phyloP scores from a whole-genome alignment of 163 green algal genomes.

The Picocystis sp. region DNA sequence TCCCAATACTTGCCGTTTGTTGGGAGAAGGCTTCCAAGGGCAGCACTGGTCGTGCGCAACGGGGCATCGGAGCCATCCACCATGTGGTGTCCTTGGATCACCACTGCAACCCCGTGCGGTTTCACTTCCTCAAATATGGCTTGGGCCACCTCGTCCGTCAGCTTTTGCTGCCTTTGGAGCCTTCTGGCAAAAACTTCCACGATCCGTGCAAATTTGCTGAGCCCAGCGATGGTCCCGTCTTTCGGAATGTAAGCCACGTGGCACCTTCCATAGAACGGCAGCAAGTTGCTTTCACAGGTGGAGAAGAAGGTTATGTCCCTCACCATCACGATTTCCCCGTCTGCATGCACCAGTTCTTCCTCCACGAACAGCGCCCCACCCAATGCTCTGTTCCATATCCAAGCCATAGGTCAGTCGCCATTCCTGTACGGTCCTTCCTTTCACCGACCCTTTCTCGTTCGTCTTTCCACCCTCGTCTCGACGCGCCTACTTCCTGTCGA shows the following conservation, averaged over 20 bases:
- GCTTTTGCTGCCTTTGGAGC: slow-evolving; percentile 44
- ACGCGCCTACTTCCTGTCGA: neutral
- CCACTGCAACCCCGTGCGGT: slow-evolving; percentile 33
- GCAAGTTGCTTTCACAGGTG: slow-evolving; percentile 43
- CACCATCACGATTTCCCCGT: slow-evolving; percentile 65
- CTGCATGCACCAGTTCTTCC: neutral
- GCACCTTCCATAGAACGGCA: slow-evolving; percentile 73
- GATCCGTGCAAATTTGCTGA: slow-evolving; percentile 80
- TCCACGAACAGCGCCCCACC: neutral
- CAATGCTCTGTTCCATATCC: too few species aligned
- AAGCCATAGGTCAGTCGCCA: neutral
- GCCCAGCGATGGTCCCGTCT: slow-evolving; percentile 59
- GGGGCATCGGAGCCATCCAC: slow-evolving; percentile 9
- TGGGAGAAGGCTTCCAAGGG: slow-evolving; percentile 24
- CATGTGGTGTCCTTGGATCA: slow-evolving; percentile 51
- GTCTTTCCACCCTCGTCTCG: neutral
- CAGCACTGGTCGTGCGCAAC: slow-evolving; percentile 13
- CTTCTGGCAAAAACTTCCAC: slow-evolving; percentile 48
- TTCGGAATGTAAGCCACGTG: slow-evolving; percentile 81
- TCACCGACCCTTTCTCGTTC: slow-evolving; percentile 1
- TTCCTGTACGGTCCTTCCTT: neutral
- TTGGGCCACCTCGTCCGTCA: slow-evolving; percentile 33
- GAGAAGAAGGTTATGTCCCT: slow-evolving; percentile 76
- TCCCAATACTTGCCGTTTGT: slow-evolving; percentile 4
- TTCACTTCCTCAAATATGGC: slow-evolving; percentile 31